Base-by-base conservation (phyloP, 352 stramenopile species). In the Phytophthora melonis region DNA sequence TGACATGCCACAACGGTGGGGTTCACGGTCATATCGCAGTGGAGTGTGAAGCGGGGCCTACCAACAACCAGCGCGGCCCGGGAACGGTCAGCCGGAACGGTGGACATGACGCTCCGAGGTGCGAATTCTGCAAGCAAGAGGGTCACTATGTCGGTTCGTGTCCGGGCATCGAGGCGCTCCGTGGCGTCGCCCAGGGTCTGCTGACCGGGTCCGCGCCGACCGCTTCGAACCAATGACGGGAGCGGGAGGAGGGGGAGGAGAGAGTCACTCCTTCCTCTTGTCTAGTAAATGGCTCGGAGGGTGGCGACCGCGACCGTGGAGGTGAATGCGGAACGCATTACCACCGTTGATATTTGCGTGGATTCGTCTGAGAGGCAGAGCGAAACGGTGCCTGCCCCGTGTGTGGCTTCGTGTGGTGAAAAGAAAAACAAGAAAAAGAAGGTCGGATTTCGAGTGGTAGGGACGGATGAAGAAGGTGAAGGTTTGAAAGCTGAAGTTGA, bases 191-290 rank as follows among this genome's bases (percentile, higher is more conserved):
- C 30, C 6, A 5, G 5, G 30, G 0, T 0, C 43, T 50, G 18
- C 3, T 2, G 18, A 8, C 13, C 6, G 1, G 16, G 3, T 8
- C 16, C 5, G 13, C 3, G 2, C 43, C 0, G 11, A 16, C 43
- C 14, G 43, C 43, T 50, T 21, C 43, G 18, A 50, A 13, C 43
- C 43, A n/a, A 21, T 50, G 43, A 50, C 43, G 43, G 5, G 43
- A 16, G 43, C 43, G 43, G 43, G 43, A 50, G 43, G 43, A 50
- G 23, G 43, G 43, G 16, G 43, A 50, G 43, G 43, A 50, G 16
- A n/a, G 43, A 50, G 14, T 50, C 43, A 50, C 43, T 50, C 43
- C 43, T 50, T 50, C 43, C 16, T 50, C 43, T 50, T 50, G 43
- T 50, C 43, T 50, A 50, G 13, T 21, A 16, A 21, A 21, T 50